Evolutionary conservation across 352 stramenopile genomes (phyloP), one percentile per base, ranked within the genome.

Genomic region (Plasmopara halstedii): DNA sequence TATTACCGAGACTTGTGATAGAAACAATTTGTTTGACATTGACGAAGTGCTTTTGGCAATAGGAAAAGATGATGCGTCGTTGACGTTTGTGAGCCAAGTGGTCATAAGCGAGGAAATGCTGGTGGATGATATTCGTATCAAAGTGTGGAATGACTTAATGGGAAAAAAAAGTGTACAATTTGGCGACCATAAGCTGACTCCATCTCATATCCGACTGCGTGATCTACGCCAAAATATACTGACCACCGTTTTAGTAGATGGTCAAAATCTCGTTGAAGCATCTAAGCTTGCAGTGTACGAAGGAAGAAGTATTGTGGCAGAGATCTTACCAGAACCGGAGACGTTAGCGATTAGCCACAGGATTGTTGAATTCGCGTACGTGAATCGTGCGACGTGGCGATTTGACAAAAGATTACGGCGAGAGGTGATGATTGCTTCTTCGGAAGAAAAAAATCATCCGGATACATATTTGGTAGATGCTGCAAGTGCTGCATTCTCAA

Each of bases 271-370:
- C 1, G 59, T 73, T 6, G 64, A 92, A 26, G 75, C 76, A 22
- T 89, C 78, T 2, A 59, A 66, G 19, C 62, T 83, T n/a, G 71
- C 80, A 11, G 67, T 85, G 10, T 92, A 92, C 43, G 80, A 92
- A 72, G 73, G 73, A 17, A 58, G 80, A 27, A 75, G 72, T 13
- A 79, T 92, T 45, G 76, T 86, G 14, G 80, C 64, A 13, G 66
- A 92, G 46, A 53, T 92, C n/a, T 55, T 88, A 20, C n/a, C 45
- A 0, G 56, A 66, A n/a, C 73, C 73, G 0, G 80, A 92, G 33
- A 56, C 46, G 0, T 50, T 66, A 11, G 53, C 69, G 15, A 42
- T 59, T 1, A 63, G 65, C 20, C 80, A 92, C 31, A 68, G 71
- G 26, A 56, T 88, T 35, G 54, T 85, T 22, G 64, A 86, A 22